These are phyloP conservation scores for Globisporangium carolinianum DNA, from an alignment of 352 stramenopile species.

Conservation along the genomic window DNA sequence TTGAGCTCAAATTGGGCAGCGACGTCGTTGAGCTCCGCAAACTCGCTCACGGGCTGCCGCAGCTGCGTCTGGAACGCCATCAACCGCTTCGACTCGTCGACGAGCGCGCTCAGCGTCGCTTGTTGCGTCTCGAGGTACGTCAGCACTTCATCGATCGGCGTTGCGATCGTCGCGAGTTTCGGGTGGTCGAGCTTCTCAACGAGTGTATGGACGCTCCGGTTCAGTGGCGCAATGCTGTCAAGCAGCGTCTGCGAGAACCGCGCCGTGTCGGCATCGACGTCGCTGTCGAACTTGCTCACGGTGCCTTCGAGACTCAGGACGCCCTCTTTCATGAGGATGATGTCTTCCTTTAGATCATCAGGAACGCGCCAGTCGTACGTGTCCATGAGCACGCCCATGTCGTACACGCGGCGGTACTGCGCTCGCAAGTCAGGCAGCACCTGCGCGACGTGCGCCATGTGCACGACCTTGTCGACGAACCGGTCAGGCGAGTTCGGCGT, in stretches of 20 bases:
- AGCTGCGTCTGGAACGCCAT: conserved; percentile 86
- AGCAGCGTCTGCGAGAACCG: conserved; percentile 89
- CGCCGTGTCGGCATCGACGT: conserved; percentile 88
- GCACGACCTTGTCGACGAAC: conserved; percentile 86
- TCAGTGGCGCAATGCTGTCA: conserved; percentile 80
- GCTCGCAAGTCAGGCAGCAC: conserved; percentile 64
- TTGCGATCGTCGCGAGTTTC: conserved; percentile 71
- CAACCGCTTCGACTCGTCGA: conserved; percentile 80
- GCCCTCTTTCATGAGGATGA: conserved; percentile 92
- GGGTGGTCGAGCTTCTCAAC: conserved; percentile 80
- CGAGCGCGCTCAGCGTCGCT: conserved; percentile 58
- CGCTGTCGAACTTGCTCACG: conserved; percentile 84
- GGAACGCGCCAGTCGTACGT: conserved; percentile 88
- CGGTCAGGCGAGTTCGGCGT: conserved; percentile 54
- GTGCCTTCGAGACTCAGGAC: conserved; percentile 87
- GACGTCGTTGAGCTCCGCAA: conserved; percentile 86
- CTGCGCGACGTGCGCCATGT: conserved; percentile 80
- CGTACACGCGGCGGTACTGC: conserved; percentile 70
- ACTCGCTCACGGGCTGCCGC: conserved; percentile 85
- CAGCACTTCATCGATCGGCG: conserved; percentile 69
- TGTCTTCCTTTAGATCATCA: conserved; percentile 90
- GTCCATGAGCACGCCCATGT: conserved; percentile 89
- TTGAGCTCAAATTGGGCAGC: conserved; percentile 84
- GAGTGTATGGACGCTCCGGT: conserved; percentile 58
- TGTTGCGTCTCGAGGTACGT: conserved; percentile 67